These are phyloP conservation scores for Poterioochromonas sp. DNA, from an alignment of 352 stramenopile species.

Conservation along the genomic window DNA sequence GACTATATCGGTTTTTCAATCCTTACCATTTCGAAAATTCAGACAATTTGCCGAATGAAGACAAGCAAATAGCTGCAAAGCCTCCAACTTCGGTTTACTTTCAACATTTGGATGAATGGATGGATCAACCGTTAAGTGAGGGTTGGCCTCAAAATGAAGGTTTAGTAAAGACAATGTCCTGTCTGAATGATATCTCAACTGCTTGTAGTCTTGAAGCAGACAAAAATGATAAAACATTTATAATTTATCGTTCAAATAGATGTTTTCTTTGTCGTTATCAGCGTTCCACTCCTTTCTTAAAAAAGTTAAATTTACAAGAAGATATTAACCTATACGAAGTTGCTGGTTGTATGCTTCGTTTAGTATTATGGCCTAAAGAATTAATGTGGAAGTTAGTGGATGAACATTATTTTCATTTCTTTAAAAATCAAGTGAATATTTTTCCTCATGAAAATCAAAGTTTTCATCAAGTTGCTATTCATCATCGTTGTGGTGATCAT, in stretches of 20 bases:
- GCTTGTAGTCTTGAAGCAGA: background rate
- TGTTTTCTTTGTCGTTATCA: background rate
- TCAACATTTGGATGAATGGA: background rate
- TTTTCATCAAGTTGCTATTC: constrained; percentile 10
- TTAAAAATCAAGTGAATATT: no score
- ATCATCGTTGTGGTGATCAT: constrained; percentile 11
- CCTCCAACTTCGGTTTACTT: background rate
- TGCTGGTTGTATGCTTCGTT: constrained; percentile 2
- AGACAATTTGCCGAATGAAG: background rate
- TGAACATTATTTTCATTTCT: background rate
- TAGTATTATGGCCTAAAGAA: constrained; percentile 15
- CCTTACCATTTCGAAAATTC: background rate
- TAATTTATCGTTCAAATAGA: background rate
- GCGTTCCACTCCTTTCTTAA: no score
- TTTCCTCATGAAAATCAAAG: no score
- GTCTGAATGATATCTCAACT: background rate
- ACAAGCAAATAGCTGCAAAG: no score
- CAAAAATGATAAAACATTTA: background rate
- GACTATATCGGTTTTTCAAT: background rate
- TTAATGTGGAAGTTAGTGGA: background rate
- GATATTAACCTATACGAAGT: background rate
- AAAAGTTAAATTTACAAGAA: no score
- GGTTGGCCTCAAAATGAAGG: no score
- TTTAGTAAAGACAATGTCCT: background rate
- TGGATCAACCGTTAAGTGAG: background rate